phyloP scores from a whole-genome alignment of 768 basidiomycete genomes.

The Obba rivulosa region DNA sequence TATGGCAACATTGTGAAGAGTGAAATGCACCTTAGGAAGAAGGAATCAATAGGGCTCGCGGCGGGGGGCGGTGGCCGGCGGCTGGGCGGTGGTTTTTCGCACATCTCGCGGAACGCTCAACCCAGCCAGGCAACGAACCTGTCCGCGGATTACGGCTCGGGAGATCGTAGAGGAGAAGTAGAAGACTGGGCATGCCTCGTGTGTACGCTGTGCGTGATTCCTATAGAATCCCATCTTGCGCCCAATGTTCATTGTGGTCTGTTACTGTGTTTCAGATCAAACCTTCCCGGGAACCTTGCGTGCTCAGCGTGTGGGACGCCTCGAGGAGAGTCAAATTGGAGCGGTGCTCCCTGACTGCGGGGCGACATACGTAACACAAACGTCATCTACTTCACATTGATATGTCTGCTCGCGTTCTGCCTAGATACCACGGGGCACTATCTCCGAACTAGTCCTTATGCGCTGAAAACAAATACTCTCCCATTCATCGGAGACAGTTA shows the following conservation, averaged over 20 bases:
- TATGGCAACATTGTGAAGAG: conserved; percentile 21
- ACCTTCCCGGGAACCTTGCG: conserved; percentile 47
- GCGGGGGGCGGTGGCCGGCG: conserved; percentile 6
- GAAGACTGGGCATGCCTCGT: conserved; percentile 47
- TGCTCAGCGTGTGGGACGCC: conserved; percentile 60
- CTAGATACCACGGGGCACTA: too few relatives aligned
- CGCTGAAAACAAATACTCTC: too few relatives aligned
- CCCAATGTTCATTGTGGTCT: not conserved
- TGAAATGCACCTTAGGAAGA: conserved; percentile 41
- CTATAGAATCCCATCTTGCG: not conserved
- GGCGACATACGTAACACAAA: too few relatives aligned
- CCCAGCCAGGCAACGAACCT: too few relatives aligned
- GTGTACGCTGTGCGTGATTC: conserved; percentile 56
- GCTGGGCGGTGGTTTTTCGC: conserved; percentile 5
- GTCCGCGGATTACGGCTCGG: too few relatives aligned
- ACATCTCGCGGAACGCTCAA: too few relatives aligned
- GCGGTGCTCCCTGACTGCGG: too few relatives aligned
- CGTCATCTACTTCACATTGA: too few relatives aligned
- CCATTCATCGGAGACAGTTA: too few relatives aligned
- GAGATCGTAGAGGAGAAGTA: too few relatives aligned
- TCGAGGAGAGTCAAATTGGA: conserved; percentile 33
- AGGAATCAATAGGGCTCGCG: conserved; percentile 39
- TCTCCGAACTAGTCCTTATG: too few relatives aligned
- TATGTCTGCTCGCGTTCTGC: too few relatives aligned
- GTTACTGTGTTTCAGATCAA: conserved; percentile 35